Evolutionary conservation across 2,329 filamentous ascomycete species (phyloP).

Genomic region (Parascedosporium putredinis): DNA sequence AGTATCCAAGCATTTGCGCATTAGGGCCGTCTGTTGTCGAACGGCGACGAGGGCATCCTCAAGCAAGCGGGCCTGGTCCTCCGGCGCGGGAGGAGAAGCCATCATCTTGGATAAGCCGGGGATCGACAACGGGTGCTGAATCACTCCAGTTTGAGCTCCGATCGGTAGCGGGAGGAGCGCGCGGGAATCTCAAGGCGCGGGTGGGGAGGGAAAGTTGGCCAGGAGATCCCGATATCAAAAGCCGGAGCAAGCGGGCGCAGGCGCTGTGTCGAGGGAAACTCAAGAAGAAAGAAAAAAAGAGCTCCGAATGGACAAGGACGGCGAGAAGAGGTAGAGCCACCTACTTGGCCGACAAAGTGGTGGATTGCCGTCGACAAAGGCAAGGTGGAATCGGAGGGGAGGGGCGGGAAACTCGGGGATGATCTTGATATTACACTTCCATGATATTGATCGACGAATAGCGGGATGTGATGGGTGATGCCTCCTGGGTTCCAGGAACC

Average conservation of each 20-base stretch:
- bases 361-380: not conserved
- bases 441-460: not conserved
- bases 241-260: too few relatives aligned
- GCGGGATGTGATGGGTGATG: not conserved
- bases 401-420: constrained; percentile 4
- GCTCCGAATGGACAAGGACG: not conserved
- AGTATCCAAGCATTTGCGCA: constrained; percentile 95
- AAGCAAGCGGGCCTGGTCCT: constrained; percentile 83
- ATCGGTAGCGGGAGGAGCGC: too few relatives aligned
- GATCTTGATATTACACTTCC: constrained; percentile 5
- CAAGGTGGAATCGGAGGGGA: not conserved
- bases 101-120: constrained; percentile 16
- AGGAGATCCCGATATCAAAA: too few relatives aligned
- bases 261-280: too few relatives aligned
- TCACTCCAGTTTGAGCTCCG: constrained; percentile 4
- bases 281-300: too few relatives aligned
- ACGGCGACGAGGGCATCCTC: constrained; percentile 96
- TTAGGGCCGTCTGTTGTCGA: constrained; percentile 90
- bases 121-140: not conserved
- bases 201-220: too few relatives aligned
- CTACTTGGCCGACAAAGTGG: not conserved
- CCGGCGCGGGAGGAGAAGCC: constrained; percentile 51
- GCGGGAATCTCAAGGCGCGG: too few relatives aligned
- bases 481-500: not conserved
- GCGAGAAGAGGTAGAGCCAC: not conserved